Conservation (phyloP, 192 early-diverging fungal species). For the Cetraspora pellucida region DNA sequence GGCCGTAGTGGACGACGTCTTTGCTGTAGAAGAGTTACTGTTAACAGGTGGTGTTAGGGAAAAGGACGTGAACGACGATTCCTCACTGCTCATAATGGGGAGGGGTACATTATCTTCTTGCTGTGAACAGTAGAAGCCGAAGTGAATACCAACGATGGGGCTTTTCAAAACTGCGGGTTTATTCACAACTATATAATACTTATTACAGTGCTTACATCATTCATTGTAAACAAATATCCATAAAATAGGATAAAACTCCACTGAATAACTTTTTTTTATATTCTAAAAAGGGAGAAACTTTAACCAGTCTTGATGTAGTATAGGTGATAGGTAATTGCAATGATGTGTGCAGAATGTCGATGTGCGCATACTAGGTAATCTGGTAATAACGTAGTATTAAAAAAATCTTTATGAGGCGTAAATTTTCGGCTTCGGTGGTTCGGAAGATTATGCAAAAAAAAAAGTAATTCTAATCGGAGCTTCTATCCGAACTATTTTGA, state of each 20-base stretch:
- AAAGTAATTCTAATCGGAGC: no score
- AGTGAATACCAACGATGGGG: conserved; percentile 19
- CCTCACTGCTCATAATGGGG: conserved; percentile 62
- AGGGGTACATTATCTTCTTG: conserved; percentile 45
- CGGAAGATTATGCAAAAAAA: no score
- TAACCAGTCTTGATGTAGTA: no score
- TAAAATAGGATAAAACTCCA: not conserved
- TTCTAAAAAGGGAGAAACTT: no score
- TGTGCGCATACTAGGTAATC: no score
- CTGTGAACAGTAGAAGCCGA: conserved; percentile 30
- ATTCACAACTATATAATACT: not conserved
- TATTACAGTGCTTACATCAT: not conserved
- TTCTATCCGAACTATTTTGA: no score
- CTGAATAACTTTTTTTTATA: no score
- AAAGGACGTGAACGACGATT: conserved; percentile 42
- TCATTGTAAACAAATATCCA: not conserved
- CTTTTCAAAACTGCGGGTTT: conserved; percentile 5
- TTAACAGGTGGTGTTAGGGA: conserved; percentile 40
- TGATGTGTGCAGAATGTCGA: no score
- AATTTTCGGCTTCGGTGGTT: no score
- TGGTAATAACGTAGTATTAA: no score
- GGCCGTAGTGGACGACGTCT: conserved; percentile 49
- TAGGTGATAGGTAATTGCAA: no score
- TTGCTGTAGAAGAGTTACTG: conserved; percentile 46
- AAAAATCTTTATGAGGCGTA: no score